Conservation (phyloP, 208 protist genomes). For the Blechomonas ayalai region DNA sequence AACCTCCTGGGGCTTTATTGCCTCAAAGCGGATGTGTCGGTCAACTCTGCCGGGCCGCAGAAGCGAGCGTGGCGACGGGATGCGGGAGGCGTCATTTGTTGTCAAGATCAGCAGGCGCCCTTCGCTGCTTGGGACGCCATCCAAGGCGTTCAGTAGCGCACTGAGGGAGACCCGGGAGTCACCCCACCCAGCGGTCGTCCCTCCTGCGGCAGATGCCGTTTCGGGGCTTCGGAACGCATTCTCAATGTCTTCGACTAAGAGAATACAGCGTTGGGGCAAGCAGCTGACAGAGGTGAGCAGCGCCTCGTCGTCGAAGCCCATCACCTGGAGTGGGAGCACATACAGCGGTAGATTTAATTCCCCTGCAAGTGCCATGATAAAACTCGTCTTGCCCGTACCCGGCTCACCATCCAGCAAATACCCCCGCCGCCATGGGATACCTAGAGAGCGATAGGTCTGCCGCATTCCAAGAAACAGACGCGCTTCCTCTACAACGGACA, state of each 20-base stretch:
- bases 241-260: constrained; percentile 95
- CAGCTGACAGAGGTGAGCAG: constrained; percentile 77
- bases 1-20: constrained; percentile 22
- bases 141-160: constrained; percentile 93
- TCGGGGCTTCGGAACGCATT: constrained; percentile 53
- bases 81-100: constrained; percentile 82
- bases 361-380: constrained; percentile 89
- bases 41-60: constrained; percentile 93
- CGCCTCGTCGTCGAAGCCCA: constrained; percentile 74
- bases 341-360: constrained; percentile 86
- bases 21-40: constrained; percentile 41
- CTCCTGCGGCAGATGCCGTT: constrained; percentile 17
- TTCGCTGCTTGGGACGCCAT: constrained; percentile 91
- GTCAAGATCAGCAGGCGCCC: constrained; percentile 94
- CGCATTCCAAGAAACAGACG: constrained; percentile 68
- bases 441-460: constrained; percentile 82
- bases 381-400: constrained; percentile 92
- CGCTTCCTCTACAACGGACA: constrained; percentile 68
- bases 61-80: constrained; percentile 83
- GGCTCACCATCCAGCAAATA: constrained; percentile 93
- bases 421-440: constrained; percentile 92
- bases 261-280: constrained; percentile 67
- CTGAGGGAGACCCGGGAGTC: constrained; percentile 81
- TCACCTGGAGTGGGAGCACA: constrained; percentile 83
- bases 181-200: constrained; percentile 11